These are phyloP conservation scores for Shiraia sp. DNA, from an alignment of 2,329 filamentous ascomycete species.

Conservation along the genomic window DNA sequence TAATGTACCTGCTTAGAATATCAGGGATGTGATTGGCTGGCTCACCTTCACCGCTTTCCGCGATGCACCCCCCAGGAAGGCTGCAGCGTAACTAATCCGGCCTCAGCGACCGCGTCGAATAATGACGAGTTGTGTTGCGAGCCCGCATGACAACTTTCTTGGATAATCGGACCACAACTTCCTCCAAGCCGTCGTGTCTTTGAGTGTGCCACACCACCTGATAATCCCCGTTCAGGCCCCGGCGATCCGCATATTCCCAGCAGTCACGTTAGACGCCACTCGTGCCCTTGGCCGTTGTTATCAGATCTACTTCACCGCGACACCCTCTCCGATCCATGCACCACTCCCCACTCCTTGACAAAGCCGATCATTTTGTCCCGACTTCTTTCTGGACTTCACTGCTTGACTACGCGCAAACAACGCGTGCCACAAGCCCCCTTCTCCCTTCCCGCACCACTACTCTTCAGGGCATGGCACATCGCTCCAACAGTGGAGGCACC, in stretches of 20 bases:
- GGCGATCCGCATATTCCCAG: constrained; percentile 24
- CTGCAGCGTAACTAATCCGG: constrained; percentile 21
- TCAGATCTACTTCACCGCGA: constrained; percentile 15
- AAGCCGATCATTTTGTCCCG: constrained; percentile 2
- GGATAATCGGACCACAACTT: constrained; percentile 18
- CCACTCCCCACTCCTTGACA: constrained; percentile 1
- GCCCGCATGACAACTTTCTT: constrained; percentile 18
- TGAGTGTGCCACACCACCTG: constrained; percentile 18
- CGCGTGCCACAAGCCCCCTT: constrained; percentile 5
- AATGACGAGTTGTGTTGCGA: constrained; percentile 23
- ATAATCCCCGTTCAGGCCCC: constrained; percentile 18
- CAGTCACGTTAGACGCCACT: constrained; percentile 32
- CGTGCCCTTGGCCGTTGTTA: constrained; percentile 14
- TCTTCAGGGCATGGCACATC: constrained; percentile 30
- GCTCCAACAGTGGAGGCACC: constrained; percentile 39
- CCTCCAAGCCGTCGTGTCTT: constrained; percentile 13
- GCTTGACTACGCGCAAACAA: constrained; percentile 13
- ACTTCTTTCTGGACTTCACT: constrained; percentile 27
- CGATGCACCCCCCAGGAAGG: constrained; percentile 11
- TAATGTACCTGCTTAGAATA: constrained; percentile 28
- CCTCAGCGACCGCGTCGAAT: constrained; percentile 16
- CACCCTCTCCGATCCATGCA: not conserved
- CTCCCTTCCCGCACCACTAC: constrained; percentile 12
- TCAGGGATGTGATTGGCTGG: constrained; percentile 22
- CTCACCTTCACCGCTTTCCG: constrained; percentile 21